phyloP scores from a whole-genome alignment of 106 monocot genomes.

The Platanthera guangdongensis region DNA sequence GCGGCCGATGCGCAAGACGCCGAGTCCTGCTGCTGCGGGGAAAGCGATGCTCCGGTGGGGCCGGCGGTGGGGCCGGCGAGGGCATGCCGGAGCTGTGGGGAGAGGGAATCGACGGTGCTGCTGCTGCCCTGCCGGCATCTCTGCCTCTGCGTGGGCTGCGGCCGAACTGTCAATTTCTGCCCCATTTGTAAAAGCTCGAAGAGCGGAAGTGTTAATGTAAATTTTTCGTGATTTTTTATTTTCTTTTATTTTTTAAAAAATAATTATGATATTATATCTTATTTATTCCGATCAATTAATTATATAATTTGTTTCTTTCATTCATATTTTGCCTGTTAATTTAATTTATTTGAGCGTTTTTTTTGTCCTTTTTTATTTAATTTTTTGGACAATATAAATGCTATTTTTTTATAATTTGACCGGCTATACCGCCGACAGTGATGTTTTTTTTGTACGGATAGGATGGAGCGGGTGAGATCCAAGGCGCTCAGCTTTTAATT shows the following conservation, averaged over 20 bases:
- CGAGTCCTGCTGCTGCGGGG: constrained; percentile 4
- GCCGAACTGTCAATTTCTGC: neutral
- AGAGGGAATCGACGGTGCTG: constrained; percentile 9
- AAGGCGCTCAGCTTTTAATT: too few species aligned
- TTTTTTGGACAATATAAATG: too few species aligned
- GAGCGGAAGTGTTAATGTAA: constrained; percentile 36
- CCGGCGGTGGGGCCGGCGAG: neutral
- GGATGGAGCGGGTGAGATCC: too few species aligned
- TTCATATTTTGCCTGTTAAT: neutral
- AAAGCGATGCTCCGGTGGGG: neutral
- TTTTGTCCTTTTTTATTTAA: neutral
- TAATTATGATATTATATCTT: neutral
- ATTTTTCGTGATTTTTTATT: constrained; percentile 17
- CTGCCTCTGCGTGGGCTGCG: constrained; percentile 8
- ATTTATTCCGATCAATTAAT: too few species aligned
- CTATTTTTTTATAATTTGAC: too few species aligned
- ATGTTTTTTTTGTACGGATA: too few species aligned
- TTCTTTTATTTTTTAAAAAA: neutral
- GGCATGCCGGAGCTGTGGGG: neutral
- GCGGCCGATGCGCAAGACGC: neutral
- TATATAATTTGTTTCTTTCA: neutral
- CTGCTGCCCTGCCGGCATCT: constrained; percentile 11
- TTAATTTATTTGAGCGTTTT: neutral
- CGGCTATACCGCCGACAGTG: too few species aligned
- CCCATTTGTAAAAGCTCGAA: constrained; percentile 17